Evolutionary conservation across 495 filamentous ascomycete genomes (phyloP), one percentile per base, ranked within the genome.

Genomic region (Jackrogersella multiformis): DNA sequence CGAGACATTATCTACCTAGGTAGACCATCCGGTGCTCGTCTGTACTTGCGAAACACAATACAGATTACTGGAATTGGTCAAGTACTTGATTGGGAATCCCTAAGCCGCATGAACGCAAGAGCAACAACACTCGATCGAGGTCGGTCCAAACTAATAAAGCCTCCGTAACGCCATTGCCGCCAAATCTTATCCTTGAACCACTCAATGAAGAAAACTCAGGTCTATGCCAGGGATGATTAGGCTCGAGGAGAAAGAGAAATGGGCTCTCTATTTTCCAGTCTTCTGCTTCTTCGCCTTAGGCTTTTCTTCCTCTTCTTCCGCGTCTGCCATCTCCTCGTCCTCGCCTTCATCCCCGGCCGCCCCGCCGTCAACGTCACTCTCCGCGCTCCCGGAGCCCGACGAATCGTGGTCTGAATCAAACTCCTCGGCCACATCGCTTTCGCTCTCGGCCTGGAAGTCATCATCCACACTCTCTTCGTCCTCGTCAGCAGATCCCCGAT

Each of bases 391-490:
- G 20, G 86, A 87, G 0, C 91, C 93, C 56, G 88, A 91, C 72
- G 92, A 97, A 77, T 95, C 90, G 71, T 97, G 94, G 26, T 85
- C 88, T 42, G 88, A 91, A 78, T 99, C 96, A 66, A 88, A 99
- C 76, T 99, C 96, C 79, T 99, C 96, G 1, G 93, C 96, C 0
- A 97, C 93, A 64, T 99, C 96, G 16, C 90, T 94, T 63, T 99
- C 96, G 1, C 88, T 90, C 44, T 93, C 92, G 15, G 89, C 90
- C 62, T 90, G 87, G 85, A 99, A 99, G 78, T 99, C 96, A 71
- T 99, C 96, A 69, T 99, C 96, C 18, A 92, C 84, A 63, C 89
- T 92, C 78, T 97, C 94, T 70, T 93, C 90, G 71, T 99, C 96
- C 75, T 99, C 96, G 73, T 97, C 96, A 0, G 94, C 96, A 2